These are phyloP conservation scores for Starmerella bacillaris DNA, from an alignment of 805 yeast genomes.

Conservation along the genomic window DNA sequence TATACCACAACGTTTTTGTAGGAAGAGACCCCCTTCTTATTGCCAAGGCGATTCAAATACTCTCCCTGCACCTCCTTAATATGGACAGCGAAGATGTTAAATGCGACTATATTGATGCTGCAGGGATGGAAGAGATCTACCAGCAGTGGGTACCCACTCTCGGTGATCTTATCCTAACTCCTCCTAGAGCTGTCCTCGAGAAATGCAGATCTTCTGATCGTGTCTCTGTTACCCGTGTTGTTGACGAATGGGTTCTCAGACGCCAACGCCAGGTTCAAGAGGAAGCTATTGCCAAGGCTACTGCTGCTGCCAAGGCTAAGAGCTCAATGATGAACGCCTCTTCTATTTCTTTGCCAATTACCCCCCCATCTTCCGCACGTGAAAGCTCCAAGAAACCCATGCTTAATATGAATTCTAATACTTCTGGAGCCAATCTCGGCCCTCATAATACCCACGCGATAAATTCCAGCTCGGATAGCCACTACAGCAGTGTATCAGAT, in stretches of 20 bases:
- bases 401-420: not conserved
- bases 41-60: conserved; percentile 21
- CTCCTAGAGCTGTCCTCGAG: conserved; percentile 24
- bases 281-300: conserved; percentile 9
- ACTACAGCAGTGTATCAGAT: conserved; percentile 5
- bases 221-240: conserved; percentile 22
- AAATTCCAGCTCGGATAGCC: not conserved
- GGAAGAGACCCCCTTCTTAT: conserved; percentile 19
- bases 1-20: conserved; percentile 23
- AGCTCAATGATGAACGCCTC: conserved; percentile 9
- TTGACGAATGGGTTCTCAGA: conserved; percentile 20
- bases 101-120: conserved; percentile 3
- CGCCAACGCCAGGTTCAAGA: conserved; percentile 20
- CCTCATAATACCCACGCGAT: conserved; percentile 3
- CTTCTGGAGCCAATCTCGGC: not conserved
- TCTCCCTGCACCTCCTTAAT: conserved; percentile 19
- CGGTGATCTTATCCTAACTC: conserved; percentile 22
- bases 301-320: conserved; percentile 8
- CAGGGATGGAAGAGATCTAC: conserved; percentile 18
- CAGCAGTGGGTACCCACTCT: conserved; percentile 19
- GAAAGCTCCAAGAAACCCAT: not conserved
- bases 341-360: conserved; percentile 17
- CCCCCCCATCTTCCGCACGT: conserved; percentile 23
- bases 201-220: conserved; percentile 23
- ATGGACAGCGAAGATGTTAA: conserved; percentile 7